Conservation (phyloP, 305 asterid genomes). For the Fraxinus dipetala region DNA sequence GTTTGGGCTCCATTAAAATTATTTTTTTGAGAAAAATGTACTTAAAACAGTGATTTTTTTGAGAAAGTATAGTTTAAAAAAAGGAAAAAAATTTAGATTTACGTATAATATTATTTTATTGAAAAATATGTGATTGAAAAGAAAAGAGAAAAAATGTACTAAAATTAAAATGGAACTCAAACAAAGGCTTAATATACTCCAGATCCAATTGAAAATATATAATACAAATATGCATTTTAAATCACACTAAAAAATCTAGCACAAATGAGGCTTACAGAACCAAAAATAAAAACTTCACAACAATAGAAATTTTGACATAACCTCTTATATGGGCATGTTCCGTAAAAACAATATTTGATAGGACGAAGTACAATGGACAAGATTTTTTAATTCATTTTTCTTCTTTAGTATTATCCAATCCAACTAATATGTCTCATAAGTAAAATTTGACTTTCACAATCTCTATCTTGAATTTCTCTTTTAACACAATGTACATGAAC, state of each 20-base stretch:
- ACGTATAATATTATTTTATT: too few relatives aligned
- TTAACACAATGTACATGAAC: conserved; percentile 49
- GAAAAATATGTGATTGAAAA: not conserved
- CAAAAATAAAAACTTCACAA: conserved; percentile 11
- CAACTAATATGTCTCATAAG: conserved; percentile 29
- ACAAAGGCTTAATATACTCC: not conserved
- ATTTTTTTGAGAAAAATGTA: not conserved
- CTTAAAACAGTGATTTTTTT: not conserved
- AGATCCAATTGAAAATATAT: conserved; percentile 23
- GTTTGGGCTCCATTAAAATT: not conserved
- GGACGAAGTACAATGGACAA: not conserved
- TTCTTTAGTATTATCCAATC: not conserved
- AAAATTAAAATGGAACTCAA: too few relatives aligned
- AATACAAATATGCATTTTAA: conserved; percentile 24
- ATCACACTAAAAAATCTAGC: conserved; percentile 15
- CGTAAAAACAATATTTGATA: not conserved
- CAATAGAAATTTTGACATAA: conserved; percentile 15
- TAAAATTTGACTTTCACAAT: conserved; percentile 37
- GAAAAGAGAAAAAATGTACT: too few relatives aligned
- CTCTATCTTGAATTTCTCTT: conserved; percentile 26
- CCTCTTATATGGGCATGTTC: conserved; percentile 14
- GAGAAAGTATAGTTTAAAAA: not conserved
- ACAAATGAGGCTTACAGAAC: conserved; percentile 6
- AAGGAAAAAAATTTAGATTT: too few relatives aligned
- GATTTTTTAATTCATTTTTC: not conserved